Conservation (phyloP, 2,329 filamentous ascomycete genomes). For the Monosporascus sp. region DNA sequence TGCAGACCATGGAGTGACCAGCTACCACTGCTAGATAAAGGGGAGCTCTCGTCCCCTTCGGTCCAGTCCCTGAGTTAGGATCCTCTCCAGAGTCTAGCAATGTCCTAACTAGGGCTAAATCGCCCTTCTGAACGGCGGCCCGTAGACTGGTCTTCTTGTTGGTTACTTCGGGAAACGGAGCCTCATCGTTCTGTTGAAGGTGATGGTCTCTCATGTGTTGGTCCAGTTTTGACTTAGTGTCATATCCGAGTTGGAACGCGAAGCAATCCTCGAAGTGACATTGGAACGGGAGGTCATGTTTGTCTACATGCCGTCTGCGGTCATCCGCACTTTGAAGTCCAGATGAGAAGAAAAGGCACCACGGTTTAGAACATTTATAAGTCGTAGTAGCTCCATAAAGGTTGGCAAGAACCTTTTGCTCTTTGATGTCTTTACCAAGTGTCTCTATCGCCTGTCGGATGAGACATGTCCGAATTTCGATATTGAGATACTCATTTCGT, state of each 20-base stretch:
- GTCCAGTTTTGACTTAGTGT: neutral
- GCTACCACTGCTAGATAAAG: neutral
- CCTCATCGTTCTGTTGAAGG: neutral
- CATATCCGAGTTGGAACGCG: neutral
- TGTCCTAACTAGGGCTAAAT: neutral
- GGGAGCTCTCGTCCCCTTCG: neutral
- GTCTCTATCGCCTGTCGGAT: neutral
- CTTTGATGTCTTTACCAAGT: neutral
- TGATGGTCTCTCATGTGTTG: neutral
- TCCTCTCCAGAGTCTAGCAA: neutral
- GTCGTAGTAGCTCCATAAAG: neutral
- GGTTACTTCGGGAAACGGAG: neutral
- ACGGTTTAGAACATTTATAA: conserved; percentile 7
- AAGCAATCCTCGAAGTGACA: neutral
- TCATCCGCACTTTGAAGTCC: conserved; percentile 2
- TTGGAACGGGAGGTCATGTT: neutral
- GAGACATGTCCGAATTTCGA: neutral
- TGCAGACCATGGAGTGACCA: neutral
- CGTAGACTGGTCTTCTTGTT: neutral
- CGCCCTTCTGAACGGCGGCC: neutral
- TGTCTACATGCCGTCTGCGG: neutral
- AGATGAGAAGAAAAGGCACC: conserved; percentile 2
- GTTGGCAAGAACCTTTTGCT: neutral
- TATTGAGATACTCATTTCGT: neutral
- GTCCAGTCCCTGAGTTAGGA: neutral